Conservation (phyloP, 768 basidiomycete species). For the Phylloporus sp. region DNA sequence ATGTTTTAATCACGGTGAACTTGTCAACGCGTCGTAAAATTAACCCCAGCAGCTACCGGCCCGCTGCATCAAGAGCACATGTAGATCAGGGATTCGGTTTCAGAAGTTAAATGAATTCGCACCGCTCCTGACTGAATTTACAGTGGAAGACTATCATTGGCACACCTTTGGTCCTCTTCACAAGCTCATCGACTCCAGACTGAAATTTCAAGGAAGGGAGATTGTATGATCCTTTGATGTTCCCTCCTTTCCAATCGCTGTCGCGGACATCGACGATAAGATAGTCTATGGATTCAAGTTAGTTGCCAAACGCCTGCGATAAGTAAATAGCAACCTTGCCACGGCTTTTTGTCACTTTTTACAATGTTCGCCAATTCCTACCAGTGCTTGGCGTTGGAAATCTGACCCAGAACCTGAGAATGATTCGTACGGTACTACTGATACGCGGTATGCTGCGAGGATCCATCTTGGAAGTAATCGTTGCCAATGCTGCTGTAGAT, state of each 20-base stretch:
- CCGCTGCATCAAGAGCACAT: constrained; percentile 43
- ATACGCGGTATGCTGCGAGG: constrained; percentile 17
- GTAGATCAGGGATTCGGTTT: constrained; percentile 3
- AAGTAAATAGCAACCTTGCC: constrained; percentile 34
- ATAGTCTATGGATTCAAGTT: constrained; percentile 42
- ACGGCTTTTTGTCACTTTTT: constrained; percentile 54
- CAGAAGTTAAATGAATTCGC: constrained; percentile 17
- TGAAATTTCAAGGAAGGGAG: constrained; percentile 59
- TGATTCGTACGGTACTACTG: constrained; percentile 16
- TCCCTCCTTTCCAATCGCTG: constrained; percentile 72
- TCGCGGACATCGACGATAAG: constrained; percentile 83
- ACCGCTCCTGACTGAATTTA: constrained; percentile 72
- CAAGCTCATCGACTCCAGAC: constrained; percentile 50
- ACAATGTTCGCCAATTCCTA: constrained; percentile 70
- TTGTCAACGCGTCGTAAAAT: constrained; percentile 12
- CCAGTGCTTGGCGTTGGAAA: constrained; percentile 8
- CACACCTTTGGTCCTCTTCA: constrained; percentile 56
- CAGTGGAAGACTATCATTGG: constrained; percentile 75
- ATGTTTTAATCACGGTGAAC: constrained; percentile 2
- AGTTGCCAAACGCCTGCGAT: not conserved
- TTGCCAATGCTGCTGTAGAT: constrained; percentile 1
- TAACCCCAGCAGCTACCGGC: constrained; percentile 71
- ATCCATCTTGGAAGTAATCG: constrained; percentile 12
- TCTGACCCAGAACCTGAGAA: constrained; percentile 2
- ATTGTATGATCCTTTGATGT: constrained; percentile 63